phyloP scores from a whole-genome alignment of 202 grass and related monocot genomes.

The Zizania palustris region DNA sequence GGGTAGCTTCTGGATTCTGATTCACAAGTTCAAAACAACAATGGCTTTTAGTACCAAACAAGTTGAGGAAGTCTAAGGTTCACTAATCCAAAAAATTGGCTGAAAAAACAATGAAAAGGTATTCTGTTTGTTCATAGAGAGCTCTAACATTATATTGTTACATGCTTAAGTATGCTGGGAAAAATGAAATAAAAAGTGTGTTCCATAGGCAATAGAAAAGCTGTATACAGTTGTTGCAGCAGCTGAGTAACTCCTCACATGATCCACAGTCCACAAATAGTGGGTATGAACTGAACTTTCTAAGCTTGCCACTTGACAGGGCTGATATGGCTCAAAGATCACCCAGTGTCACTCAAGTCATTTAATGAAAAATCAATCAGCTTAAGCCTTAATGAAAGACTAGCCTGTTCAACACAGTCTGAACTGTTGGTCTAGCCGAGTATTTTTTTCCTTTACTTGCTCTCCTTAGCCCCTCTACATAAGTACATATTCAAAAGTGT shows the following conservation, averaged over 20 bases:
- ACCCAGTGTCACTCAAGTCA: background rate
- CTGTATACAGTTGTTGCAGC: constrained; percentile 2
- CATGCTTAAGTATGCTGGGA: background rate
- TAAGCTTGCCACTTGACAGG: background rate
- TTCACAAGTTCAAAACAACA: background rate
- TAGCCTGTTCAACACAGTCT: constrained; percentile 21
- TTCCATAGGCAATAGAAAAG: constrained; percentile 13
- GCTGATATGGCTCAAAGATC: background rate
- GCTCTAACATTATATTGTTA: background rate
- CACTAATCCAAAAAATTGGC: too few relatives aligned
- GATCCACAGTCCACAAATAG: background rate
- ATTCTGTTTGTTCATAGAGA: background rate
- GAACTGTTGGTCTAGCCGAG: background rate
- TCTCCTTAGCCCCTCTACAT: background rate
- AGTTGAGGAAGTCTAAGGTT: too few relatives aligned
- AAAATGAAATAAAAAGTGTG: constrained; percentile 17
- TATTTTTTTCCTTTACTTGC: background rate
- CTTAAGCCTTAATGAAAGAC: background rate
- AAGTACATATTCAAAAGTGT: background rate
- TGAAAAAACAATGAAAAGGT: too few relatives aligned
- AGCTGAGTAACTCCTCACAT: constrained; percentile 10
- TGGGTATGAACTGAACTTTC: background rate
- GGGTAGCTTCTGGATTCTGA: background rate
- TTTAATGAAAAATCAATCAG: constrained; percentile 6
- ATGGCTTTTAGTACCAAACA: background rate